phyloP scores from a whole-genome alignment of 768 basidiomycete genomes.

The Rhizopogon vulgaris region DNA sequence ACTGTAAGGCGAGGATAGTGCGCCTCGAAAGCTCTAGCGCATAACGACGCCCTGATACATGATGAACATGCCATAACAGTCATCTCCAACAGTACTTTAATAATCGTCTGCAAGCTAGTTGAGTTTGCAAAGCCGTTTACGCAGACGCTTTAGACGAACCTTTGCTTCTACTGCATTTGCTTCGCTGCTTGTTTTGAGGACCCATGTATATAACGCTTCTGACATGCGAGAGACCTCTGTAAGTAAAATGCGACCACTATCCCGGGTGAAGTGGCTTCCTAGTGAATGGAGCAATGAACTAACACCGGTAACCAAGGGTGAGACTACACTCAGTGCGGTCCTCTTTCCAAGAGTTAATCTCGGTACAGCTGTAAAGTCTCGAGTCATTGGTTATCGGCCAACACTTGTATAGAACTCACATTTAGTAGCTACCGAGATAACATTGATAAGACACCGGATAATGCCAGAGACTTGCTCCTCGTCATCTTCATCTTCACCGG shows the following conservation, averaged over 20 bases:
- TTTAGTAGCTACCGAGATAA: slow-evolving; percentile 15
- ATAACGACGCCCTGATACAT: slow-evolving; percentile 37
- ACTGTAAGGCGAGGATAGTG: slow-evolving; percentile 41
- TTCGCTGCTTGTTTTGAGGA: neutral
- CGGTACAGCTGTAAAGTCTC: slow-evolving; percentile 15
- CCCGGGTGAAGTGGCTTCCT: slow-evolving; percentile 8
- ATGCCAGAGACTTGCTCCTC: slow-evolving; percentile 9
- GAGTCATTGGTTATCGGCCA: neutral
- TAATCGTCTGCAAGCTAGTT: slow-evolving; percentile 16
- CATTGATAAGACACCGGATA: slow-evolving; percentile 11
- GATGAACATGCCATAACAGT: slow-evolving; percentile 29
- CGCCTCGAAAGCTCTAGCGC: slow-evolving; percentile 39
- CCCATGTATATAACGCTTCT: slow-evolving; percentile 13
- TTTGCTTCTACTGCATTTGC: slow-evolving; percentile 11
- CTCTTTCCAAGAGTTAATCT: slow-evolving; percentile 18
- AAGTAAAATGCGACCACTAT: slow-evolving; percentile 16
- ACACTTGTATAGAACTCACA: slow-evolving; percentile 10
- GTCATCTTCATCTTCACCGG: slow-evolving; percentile 11
- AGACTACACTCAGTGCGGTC: slow-evolving; percentile 15
- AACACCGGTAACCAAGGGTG: slow-evolving; percentile 13
- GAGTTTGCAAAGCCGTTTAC: neutral
- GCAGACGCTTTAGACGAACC: slow-evolving; percentile 6
- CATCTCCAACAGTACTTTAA: slow-evolving; percentile 29
- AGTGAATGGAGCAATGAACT: slow-evolving; percentile 10
- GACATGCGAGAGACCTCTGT: slow-evolving; percentile 13